Evolutionary conservation across 2,329 filamentous ascomycete genomes (phyloP).

Genomic region (Aspergillus proliferans): DNA sequence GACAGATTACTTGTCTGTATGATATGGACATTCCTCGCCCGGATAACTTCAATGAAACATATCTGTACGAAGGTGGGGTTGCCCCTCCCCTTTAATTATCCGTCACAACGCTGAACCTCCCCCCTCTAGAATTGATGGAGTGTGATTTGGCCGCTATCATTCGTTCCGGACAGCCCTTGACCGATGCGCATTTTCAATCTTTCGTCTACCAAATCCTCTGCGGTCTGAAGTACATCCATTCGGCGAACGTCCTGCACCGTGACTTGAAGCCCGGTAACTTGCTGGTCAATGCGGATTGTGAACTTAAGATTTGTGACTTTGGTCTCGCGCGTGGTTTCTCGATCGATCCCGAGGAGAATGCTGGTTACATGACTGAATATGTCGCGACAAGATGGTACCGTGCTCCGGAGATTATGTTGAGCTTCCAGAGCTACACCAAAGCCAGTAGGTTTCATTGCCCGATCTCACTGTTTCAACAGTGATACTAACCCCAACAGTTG

Average conservation of each 20-base stretch:
- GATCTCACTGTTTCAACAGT: neutral
- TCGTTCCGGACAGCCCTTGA: constrained; percentile 90
- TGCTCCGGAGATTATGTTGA: constrained; percentile 98
- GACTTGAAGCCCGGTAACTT: constrained; percentile 96
- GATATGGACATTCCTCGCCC: constrained; percentile 99
- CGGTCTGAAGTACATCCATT: constrained; percentile 98
- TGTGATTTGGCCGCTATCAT: constrained; percentile 98
- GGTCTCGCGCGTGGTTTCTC: constrained; percentile 94
- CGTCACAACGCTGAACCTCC: neutral
- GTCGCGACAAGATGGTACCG: constrained; percentile 98
- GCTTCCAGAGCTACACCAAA: constrained; percentile 99
- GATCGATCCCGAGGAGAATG: constrained; percentile 94
- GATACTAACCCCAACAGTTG: constrained; percentile 54
- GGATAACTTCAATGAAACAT: constrained; percentile 98
- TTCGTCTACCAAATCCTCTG: constrained; percentile 99
- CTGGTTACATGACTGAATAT: constrained; percentile 99
- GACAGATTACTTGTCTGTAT: constrained; percentile 93
- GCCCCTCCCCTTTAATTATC: neutral
- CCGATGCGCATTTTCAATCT: constrained; percentile 97
- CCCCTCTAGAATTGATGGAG: constrained; percentile 81
- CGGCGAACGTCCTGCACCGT: constrained; percentile 92
- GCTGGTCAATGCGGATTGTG: constrained; percentile 96
- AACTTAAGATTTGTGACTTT: constrained; percentile 99
- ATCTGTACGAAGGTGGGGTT: constrained; percentile 85
- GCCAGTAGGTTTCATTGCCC: constrained; percentile 66